Evolutionary conservation across 495 filamentous ascomycete genomes (phyloP).

Genomic region (Penicillium goetzii): DNA sequence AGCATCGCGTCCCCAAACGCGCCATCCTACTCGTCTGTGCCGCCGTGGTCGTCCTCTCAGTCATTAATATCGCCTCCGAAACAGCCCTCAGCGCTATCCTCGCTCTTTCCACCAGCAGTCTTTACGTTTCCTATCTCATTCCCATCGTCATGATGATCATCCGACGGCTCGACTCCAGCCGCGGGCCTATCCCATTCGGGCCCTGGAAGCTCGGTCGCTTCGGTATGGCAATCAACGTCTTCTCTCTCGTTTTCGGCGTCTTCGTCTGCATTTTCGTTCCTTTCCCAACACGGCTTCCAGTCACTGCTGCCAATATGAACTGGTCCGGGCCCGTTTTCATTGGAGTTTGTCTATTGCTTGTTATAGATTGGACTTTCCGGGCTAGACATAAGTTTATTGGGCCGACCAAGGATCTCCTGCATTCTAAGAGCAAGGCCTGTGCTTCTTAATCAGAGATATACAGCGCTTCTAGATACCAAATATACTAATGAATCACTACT

Average conservation of each 20-base stretch:
- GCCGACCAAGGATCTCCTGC: slow-evolving; percentile 18
- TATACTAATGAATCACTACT: background rate
- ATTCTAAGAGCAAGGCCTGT: slow-evolving; percentile 13
- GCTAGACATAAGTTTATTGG: slow-evolving; percentile 33
- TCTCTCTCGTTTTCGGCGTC: slow-evolving; percentile 37
- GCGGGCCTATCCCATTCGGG: slow-evolving; percentile 29
- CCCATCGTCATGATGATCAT: slow-evolving; percentile 47
- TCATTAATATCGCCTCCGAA: slow-evolving; percentile 53
- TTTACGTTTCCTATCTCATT: slow-evolving; percentile 55
- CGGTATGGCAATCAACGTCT: slow-evolving; percentile 44
- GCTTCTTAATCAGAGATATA: slow-evolving; percentile 6
- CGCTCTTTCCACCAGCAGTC: slow-evolving; percentile 47
- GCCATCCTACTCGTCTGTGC: slow-evolving; percentile 44
- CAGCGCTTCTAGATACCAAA: background rate
- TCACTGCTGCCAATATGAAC: slow-evolving; percentile 43
- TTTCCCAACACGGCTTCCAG: slow-evolving; percentile 43
- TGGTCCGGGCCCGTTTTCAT: slow-evolving; percentile 43
- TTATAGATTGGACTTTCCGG: slow-evolving; percentile 40
- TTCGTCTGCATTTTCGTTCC: slow-evolving; percentile 46
- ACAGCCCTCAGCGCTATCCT: slow-evolving; percentile 54
- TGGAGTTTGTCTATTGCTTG: slow-evolving; percentile 36
- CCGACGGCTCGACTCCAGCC: slow-evolving; percentile 22
- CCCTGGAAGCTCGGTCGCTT: slow-evolving; percentile 34
- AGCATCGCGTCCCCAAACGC: slow-evolving; percentile 26
- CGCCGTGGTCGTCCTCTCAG: slow-evolving; percentile 44